Evolutionary conservation across 2,329 filamentous ascomycete genomes (phyloP).

Genomic region (Rugonectria rugulosa): DNA sequence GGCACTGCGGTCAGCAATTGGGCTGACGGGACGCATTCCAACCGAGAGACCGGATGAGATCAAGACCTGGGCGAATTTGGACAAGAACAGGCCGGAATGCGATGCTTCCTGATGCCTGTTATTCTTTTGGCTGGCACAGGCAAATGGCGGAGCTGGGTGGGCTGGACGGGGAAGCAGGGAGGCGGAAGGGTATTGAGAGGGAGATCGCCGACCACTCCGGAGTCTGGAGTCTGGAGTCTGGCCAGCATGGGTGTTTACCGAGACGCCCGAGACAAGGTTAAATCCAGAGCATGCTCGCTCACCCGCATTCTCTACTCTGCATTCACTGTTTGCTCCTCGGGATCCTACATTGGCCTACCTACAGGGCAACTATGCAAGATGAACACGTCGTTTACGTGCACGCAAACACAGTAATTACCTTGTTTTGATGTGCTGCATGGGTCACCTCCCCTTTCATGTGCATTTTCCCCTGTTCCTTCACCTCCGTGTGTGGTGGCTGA

Average conservation of each 20-base stretch:
- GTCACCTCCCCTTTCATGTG: not conserved
- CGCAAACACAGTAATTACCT: not conserved
- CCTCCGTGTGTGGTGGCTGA: not conserved
- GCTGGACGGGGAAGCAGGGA: not conserved
- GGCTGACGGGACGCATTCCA: not conserved
- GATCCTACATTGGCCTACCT: too few species aligned
- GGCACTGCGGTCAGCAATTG: constrained; percentile 10
- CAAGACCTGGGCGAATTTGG: not conserved
- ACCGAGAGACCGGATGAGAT: not conserved
- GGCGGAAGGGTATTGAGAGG: not conserved
- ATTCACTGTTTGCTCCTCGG: not conserved
- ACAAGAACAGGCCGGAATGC: not conserved
- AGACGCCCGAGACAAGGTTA: not conserved
- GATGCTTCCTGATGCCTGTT: not conserved
- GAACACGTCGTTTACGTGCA: too few species aligned
- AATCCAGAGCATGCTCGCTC: not conserved
- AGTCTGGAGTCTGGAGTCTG: too few species aligned
- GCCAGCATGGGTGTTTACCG: not conserved
- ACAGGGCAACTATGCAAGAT: too few species aligned
- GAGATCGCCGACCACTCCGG: not conserved
- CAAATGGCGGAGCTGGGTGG: too few species aligned
- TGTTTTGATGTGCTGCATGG: not conserved
- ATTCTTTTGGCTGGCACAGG: too few species aligned
- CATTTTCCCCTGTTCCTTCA: not conserved
- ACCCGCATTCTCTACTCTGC: not conserved